Conservation (phyloP, 805 yeast genomes). For the Zygosaccharomyces bailii region DNA sequence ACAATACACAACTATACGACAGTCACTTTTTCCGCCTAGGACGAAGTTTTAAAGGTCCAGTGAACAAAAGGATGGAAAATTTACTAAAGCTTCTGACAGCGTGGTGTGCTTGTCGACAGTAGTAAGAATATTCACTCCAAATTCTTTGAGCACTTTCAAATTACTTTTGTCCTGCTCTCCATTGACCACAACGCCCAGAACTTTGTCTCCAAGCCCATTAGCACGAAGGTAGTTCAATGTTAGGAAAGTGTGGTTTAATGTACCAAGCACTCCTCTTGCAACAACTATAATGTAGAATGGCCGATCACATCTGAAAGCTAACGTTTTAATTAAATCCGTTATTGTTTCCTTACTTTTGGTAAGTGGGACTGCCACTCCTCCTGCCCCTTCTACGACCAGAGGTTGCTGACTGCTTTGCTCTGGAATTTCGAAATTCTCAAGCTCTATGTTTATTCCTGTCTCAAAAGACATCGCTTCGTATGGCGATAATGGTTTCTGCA, state of each 20-base stretch:
- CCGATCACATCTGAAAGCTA: constrained; percentile 12
- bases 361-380: constrained; percentile 33
- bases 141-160: constrained; percentile 18
- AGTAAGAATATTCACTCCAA: constrained; percentile 25
- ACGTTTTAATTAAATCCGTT: constrained; percentile 24
- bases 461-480: constrained; percentile 30
- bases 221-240: constrained; percentile 26
- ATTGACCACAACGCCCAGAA: constrained; percentile 28
- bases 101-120: constrained; percentile 37
- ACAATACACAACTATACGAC: background rate
- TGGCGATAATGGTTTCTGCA: constrained; percentile 31
- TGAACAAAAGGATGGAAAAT: constrained; percentile 8
- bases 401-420: constrained; percentile 12
- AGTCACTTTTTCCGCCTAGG: background rate
- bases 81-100: constrained; percentile 8
- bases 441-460: constrained; percentile 15
- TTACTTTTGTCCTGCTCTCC: constrained; percentile 27
- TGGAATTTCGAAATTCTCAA: constrained; percentile 23
- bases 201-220: constrained; percentile 18
- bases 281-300: constrained; percentile 28
- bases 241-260: constrained; percentile 32
- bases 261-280: constrained; percentile 33
- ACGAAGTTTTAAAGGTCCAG: background rate
- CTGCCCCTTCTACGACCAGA: constrained; percentile 34
- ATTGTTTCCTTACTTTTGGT: constrained; percentile 26